phyloP scores from a whole-genome alignment of 257 asterid species.

The Striga asiatica region DNA sequence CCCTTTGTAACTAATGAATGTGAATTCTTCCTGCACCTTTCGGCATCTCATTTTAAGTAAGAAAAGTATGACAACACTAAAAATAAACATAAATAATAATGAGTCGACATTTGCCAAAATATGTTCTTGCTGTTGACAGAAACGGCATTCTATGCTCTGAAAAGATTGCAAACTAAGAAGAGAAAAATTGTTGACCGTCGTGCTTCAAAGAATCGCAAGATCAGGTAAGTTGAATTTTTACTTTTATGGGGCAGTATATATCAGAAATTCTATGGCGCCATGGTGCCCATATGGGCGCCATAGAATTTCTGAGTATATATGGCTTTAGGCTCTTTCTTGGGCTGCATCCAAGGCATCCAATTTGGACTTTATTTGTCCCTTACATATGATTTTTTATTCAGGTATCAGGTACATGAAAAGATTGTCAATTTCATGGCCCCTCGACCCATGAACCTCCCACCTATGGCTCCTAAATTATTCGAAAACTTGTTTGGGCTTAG shows the following conservation, averaged over 20 bases:
- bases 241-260: not conserved
- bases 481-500: slow-evolving; percentile 59
- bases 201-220: slow-evolving; percentile 94
- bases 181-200: slow-evolving; percentile 84
- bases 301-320: too few relatives aligned
- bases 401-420: slow-evolving; percentile 87
- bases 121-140: slow-evolving; percentile 32
- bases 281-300: too few relatives aligned
- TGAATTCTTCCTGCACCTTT: too few relatives aligned
- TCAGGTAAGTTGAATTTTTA: slow-evolving; percentile 36
- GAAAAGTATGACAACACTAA: too few relatives aligned
- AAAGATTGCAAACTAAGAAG: slow-evolving; percentile 73
- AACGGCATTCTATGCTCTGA: slow-evolving; percentile 66
- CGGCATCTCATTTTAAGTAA: too few relatives aligned
- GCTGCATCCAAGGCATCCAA: too few relatives aligned
- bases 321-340: too few relatives aligned
- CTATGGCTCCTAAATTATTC: slow-evolving; percentile 47
- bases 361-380: not conserved
- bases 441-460: slow-evolving; percentile 42
- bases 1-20: too few relatives aligned
- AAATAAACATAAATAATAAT: not conserved
- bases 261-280: too few relatives aligned
- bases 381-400: slow-evolving; percentile 20
- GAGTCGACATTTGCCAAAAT: not conserved
- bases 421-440: slow-evolving; percentile 89